Conservation (phyloP, 176 grass and related monocot species). For the Puya raimondii region DNA sequence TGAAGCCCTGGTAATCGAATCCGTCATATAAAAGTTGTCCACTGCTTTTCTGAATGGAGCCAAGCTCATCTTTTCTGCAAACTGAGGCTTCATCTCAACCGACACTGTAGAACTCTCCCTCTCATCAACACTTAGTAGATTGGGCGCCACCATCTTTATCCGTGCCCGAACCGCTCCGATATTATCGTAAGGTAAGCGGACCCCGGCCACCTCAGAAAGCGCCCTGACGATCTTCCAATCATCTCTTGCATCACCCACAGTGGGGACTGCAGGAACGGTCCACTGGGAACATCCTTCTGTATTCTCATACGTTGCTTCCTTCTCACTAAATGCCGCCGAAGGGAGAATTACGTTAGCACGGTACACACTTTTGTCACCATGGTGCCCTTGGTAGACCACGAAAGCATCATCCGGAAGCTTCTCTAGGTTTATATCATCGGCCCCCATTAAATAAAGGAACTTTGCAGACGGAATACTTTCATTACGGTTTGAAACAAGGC, state of each 20-base stretch:
- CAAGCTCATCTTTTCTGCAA: conserved; percentile 40
- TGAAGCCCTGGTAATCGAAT: conserved; percentile 83
- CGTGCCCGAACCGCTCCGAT: conserved; percentile 39
- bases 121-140: conserved; percentile 73
- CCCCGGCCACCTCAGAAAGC: conserved; percentile 67
- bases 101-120: conserved; percentile 55
- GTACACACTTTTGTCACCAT: conserved; percentile 86
- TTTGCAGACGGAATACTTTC: conserved; percentile 65
- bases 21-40: conserved; percentile 96
- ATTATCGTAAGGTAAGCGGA: conserved; percentile 53
- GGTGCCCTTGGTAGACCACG: conserved; percentile 96
- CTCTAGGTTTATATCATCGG: conserved; percentile 76
- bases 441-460: conserved; percentile 95
- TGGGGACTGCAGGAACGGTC: conserved; percentile 92
- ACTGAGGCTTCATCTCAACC: conserved; percentile 55
- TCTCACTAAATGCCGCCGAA: conserved; percentile 93
- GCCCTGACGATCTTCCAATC: conserved; percentile 99
- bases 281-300: conserved; percentile 88
- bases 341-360: conserved; percentile 85
- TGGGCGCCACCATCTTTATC: conserved; percentile 61
- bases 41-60: conserved; percentile 51
- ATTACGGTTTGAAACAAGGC: conserved; percentile 52
- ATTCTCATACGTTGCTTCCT: conserved; percentile 95
- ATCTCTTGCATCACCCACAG: conserved; percentile 89
- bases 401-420: conserved; percentile 86